Evolutionary conservation across 1,284 basidiomycete genomes (phyloP), one percentile per base, ranked within the genome.

Genomic region (Ceratobasidium theobromae): DNA sequence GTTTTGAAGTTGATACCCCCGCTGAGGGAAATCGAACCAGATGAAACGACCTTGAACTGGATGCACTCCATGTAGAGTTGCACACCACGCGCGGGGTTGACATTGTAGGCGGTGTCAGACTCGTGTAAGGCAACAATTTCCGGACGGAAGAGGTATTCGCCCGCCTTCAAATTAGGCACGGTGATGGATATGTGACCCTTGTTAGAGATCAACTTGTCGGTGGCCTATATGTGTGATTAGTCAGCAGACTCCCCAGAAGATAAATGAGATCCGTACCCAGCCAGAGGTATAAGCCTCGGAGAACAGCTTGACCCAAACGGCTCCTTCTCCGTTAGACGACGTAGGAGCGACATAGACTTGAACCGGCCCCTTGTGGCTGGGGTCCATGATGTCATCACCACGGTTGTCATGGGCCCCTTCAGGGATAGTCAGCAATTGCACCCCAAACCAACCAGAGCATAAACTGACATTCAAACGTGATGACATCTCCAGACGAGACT

Each of bases 41-140:
- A 38, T 1, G 54, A 58, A 16, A 45, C 32, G 9, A 67, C 46
- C 45, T 58, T 57, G 54, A 67, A 43, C 55, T 67, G 65, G 45
- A 67, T 45, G 45, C 65, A 67, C 30, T 41, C 54, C 65, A 67
- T 67, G 46, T 67, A 67, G 25, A 67, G 55, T 46, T 67, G 65
- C 3, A 48, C 55, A 27, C 65, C 65, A 32, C 65, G 53, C 16
- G 46, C 55, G 16, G 65, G 28, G 54, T 67, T 67, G 27, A 49
- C 46, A 16, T 33, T 30, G 55, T 51, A 58, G 5, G 28, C 38
- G 25, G 48, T 60, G 18, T 70, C 67, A 8, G 58, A 49, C 49
- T 70, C 69, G 40, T 70, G 69, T 14, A 70, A 53, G 33, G 69
- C 55, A 18, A 70, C 55, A 18, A 70, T 49, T 53, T 70, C 69